These are phyloP conservation scores for Fomitopsis pulvina DNA, from an alignment of 768 basidiomycete species.

Conservation along the genomic window DNA sequence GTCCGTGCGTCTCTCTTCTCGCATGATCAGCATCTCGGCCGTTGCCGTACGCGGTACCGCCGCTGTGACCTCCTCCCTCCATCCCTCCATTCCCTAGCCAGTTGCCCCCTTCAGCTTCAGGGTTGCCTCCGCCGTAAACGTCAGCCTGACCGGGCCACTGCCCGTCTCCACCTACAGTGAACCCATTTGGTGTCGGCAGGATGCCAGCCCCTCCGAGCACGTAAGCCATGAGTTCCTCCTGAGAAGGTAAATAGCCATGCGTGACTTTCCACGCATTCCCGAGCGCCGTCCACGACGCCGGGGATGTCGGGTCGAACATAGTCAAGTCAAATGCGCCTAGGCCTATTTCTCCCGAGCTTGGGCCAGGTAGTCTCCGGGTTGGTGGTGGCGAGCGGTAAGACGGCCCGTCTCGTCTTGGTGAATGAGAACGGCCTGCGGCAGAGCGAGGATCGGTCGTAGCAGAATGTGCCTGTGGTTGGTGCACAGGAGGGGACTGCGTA, in stretches of 20 bases:
- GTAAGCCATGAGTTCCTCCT: conserved; percentile 74
- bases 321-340: conserved; percentile 65
- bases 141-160: not conserved
- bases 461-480: not conserved
- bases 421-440: not conserved
- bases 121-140: not conserved
- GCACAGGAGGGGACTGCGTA: conserved; percentile 8
- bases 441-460: not conserved
- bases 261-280: conserved; percentile 73
- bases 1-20: conserved; percentile 16
- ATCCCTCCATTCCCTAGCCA: conserved; percentile 17
- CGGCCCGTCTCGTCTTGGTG: not conserved
- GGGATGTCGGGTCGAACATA: conserved; percentile 67
- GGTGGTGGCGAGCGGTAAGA: not conserved
- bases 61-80: conserved; percentile 22
- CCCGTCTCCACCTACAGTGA: conserved; percentile 1
- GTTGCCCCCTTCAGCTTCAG: conserved; percentile 4
- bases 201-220: conserved; percentile 34
- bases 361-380: not conserved
- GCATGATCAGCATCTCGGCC: conserved; percentile 36
- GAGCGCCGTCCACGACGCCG: conserved; percentile 75
- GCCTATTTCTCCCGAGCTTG: conserved; percentile 31
- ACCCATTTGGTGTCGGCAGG: conserved; percentile 5
- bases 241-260: conserved; percentile 60
- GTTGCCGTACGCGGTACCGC: conserved; percentile 37